Base-by-base conservation (phyloP, 2,329 filamentous ascomycete genomes). In the Falciphora oryzae region DNA sequence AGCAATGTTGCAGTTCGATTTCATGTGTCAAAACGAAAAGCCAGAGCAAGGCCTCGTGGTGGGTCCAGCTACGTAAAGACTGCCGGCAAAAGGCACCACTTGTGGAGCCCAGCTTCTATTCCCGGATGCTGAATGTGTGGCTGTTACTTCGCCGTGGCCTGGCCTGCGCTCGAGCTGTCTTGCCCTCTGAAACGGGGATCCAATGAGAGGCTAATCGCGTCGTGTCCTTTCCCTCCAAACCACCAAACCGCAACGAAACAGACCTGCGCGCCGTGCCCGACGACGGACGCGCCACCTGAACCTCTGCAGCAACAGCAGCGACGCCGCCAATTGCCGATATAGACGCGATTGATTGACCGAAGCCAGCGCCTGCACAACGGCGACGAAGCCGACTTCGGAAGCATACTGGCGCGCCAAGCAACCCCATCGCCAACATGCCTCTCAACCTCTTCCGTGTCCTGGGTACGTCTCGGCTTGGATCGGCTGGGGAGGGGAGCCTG, bases 391-490 rank as follows among this genome's bases (percentile, higher is more conserved):
- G 59, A 61, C 38, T 60, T 38, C 14, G 59, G n/a, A 22, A 25
- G 27, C 28, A 6, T 10, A 22, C 29, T 60, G 59, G 60, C 64
- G 57, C 22, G 60, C 64, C 11, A 44, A 61, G 28, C 35, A 63
- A 61, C 57, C 50, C 60, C 58, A 29, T 35, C 22, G 25, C 66
- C 69, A 74, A 69, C 69, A 85, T 83, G 81, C 70, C 75, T 75
- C 76, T 86, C 71, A 87, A 87, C 77, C 62, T 85, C 67, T 87
- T 87, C 74, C 81, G 85, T 73, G 73, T 87, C 71, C 74, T 82
- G 67, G 85, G 84, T 85, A 75, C 64, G 80, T 73, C 68, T 64
- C 6, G 62, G 59, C 64, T 56, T 56, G 50, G 57, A 53, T 57
- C 58, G 3, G 44, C 32, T 61, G n/a, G 31, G 27, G 28, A 25